A percentile compares a stretch with the other conserved stretches of the same genome.
phyloP scores from a whole-genome alignment of 495 filamentous ascomycete species.

The Venustampulla echinocandica region DNA sequence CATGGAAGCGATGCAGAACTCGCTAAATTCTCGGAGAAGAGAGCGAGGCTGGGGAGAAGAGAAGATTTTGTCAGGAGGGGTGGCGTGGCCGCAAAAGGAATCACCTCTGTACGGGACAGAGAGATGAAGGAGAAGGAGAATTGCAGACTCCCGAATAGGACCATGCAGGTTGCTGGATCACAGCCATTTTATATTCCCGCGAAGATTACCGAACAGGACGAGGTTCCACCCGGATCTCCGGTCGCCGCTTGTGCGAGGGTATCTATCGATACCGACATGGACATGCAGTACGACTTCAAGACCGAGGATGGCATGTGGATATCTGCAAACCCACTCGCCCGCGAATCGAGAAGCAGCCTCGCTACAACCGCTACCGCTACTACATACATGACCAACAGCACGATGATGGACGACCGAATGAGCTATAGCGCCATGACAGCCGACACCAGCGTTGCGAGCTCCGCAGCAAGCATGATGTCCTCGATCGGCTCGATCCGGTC shows the following conservation, averaged over 20 bases:
- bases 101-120: conserved; percentile 14
- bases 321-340: conserved; percentile 12
- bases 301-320: conserved; percentile 18
- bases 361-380: conserved; percentile 14
- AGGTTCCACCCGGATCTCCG: neutral
- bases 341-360: conserved; percentile 16
- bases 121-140: conserved; percentile 22
- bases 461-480: conserved; percentile 18
- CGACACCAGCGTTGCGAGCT: conserved; percentile 18
- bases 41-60: conserved; percentile 22
- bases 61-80: conserved; percentile 32
- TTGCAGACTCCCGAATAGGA: conserved; percentile 22
- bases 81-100: conserved; percentile 47
- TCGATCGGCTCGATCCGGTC: conserved; percentile 14
- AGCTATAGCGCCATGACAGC: conserved; percentile 12
- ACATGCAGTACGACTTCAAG: conserved; percentile 21
- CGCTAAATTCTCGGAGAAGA: conserved; percentile 18
- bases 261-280: conserved; percentile 15
- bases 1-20: conserved; percentile 29
- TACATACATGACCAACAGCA: conserved; percentile 5
- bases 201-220: conserved; percentile 27
- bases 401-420: conserved; percentile 11
- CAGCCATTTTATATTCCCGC: conserved; percentile 29
- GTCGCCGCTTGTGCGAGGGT: neutral
- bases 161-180: conserved; percentile 23